A percentile compares a stretch with the other conserved stretches of the same genome.
Conservation (phyloP, 1,284 basidiomycete genomes). For the Moesziomyces sp. region DNA sequence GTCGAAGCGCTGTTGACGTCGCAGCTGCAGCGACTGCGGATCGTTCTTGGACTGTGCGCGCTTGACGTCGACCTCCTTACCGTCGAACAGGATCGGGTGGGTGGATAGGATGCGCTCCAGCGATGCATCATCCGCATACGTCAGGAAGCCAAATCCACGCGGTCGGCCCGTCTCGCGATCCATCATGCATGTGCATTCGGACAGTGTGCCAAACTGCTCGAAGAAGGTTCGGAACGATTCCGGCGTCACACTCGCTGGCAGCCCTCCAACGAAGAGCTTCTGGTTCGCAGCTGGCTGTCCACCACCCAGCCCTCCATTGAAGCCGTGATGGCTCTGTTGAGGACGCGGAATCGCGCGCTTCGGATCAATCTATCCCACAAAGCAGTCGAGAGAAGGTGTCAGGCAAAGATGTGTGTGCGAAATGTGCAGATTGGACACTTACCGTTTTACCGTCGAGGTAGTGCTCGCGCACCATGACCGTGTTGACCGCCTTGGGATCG, state of each 20-base stretch:
- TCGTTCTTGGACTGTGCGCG: constrained; percentile 55
- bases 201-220: constrained; percentile 86
- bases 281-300: constrained; percentile 31
- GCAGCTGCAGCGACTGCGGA: constrained; percentile 34
- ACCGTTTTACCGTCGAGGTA: constrained; percentile 92
- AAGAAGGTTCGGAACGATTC: constrained; percentile 93
- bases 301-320: constrained; percentile 3
- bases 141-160: constrained; percentile 98
- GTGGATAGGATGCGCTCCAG: constrained; percentile 74
- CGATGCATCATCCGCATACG: constrained; percentile 85
- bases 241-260: constrained; percentile 89
- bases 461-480: constrained; percentile 86
- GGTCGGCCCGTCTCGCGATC: constrained; percentile 94
- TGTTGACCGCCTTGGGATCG: constrained; percentile 85
- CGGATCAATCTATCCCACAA: constrained; percentile 84
- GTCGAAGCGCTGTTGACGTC: constrained; percentile 29
- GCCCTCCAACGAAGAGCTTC: constrained; percentile 89
- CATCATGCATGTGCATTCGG: constrained; percentile 98
- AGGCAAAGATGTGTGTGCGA: background rate
- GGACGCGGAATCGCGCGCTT: constrained; percentile 93
- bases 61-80: constrained; percentile 89
- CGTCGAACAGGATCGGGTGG: constrained; percentile 67
- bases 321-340: constrained; percentile 44
- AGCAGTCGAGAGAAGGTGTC: background rate
- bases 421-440: constrained; percentile 64